Evolutionary conservation across 108 stramenopile genomes (phyloP).

Genomic region (Nannochloropsis oceanica): DNA sequence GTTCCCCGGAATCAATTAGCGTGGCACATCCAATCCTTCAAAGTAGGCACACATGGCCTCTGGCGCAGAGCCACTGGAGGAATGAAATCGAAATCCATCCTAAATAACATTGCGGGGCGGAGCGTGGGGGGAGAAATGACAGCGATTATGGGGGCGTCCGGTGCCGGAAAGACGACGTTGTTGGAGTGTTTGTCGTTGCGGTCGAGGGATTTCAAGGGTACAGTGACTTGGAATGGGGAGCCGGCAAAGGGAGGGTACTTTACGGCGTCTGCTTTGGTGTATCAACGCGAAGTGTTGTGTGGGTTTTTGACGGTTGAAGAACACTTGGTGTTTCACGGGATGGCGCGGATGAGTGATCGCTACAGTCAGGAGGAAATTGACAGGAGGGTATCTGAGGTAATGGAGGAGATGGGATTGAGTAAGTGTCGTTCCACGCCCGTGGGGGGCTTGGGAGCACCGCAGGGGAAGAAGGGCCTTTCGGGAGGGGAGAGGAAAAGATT

Average conservation of each 20-base stretch:
- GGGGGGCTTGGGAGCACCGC: not conserved
- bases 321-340: not conserved
- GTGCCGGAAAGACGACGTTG: constrained; percentile 35
- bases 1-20: not conserved
- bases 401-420: not conserved
- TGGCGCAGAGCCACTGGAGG: not conserved
- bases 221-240: not conserved
- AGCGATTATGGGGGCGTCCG: constrained; percentile 37
- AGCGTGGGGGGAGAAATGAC: not conserved
- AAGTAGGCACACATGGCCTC: not conserved
- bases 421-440: not conserved
- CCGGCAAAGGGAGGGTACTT: not conserved
- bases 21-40: not conserved
- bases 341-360: not conserved
- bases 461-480: not conserved
- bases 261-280: not conserved
- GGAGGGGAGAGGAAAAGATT: constrained; percentile 36
- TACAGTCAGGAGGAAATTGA: not conserved
- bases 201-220: not conserved
- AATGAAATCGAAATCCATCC: not conserved
- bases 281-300: not conserved
- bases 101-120: not conserved
- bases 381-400: not conserved
- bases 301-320: not conserved
- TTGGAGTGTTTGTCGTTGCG: constrained; percentile 32